These are phyloP conservation scores for Moniliophthora roreri DNA, from an alignment of 1,284 basidiomycete species.

Conservation along the genomic window DNA sequence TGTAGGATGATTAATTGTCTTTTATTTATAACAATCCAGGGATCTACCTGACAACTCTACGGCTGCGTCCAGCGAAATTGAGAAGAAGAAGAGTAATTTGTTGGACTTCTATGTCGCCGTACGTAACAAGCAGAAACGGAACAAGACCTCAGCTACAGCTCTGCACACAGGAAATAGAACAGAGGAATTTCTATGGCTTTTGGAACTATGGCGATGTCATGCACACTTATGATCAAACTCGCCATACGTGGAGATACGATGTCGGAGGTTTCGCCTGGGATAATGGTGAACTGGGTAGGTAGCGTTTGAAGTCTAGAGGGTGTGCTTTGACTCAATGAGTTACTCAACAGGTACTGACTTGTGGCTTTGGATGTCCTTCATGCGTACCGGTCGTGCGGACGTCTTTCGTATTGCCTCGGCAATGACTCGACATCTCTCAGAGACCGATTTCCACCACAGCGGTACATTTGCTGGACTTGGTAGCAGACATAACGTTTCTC, in stretches of 20 bases:
- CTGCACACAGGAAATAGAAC: constrained; percentile 34
- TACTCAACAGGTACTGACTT: constrained; percentile 34
- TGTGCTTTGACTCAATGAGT: not conserved
- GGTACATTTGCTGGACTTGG: constrained; percentile 42
- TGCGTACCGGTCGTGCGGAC: constrained; percentile 41
- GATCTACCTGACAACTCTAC: constrained; percentile 33
- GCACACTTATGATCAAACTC: constrained; percentile 42
- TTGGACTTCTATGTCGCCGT: constrained; percentile 42
- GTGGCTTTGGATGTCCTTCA: constrained; percentile 45
- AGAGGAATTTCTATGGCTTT: constrained; percentile 41
- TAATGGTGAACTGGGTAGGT: constrained; percentile 35
- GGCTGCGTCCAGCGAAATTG: constrained; percentile 31
- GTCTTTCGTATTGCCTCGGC: constrained; percentile 38
- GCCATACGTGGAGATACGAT: constrained; percentile 45
- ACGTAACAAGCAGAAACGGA: constrained; percentile 6
- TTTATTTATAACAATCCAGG: constrained; percentile 20
- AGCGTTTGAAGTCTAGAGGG: not conserved
- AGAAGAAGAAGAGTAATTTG: constrained; percentile 36
- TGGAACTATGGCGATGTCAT: constrained; percentile 45
- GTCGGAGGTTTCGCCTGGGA: constrained; percentile 42
- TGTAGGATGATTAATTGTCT: not conserved
- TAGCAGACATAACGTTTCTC: constrained; percentile 40
- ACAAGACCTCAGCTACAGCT: not conserved
- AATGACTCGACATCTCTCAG: constrained; percentile 41
- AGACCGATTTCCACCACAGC: constrained; percentile 41